phyloP scores from a whole-genome alignment of 495 filamentous ascomycete genomes.

The Neurospora tetrasperma region DNA sequence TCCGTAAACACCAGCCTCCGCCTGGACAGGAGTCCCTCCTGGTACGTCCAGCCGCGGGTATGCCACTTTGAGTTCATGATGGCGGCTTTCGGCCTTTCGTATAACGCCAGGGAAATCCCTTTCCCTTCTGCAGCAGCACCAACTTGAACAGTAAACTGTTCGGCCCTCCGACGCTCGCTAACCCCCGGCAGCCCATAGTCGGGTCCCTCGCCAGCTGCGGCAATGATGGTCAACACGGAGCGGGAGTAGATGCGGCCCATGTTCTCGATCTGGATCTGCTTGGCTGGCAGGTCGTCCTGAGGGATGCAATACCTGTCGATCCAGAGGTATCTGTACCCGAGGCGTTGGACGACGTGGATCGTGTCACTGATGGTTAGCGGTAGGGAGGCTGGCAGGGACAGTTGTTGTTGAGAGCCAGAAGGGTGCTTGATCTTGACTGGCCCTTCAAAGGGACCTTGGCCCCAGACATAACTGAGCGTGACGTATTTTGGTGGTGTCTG shows the following conservation, averaged over 20 bases:
- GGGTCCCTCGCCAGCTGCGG: conserved; percentile 16
- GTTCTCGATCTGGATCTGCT: conserved; percentile 15
- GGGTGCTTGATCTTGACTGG: neutral
- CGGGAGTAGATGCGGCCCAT: conserved; percentile 22
- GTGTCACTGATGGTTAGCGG: neutral
- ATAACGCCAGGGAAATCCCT: neutral
- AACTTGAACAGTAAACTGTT: neutral
- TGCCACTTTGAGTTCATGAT: conserved; percentile 21
- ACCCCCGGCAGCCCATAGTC: conserved; percentile 23
- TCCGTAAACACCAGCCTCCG: conserved; percentile 17
- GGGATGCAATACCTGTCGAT: conserved; percentile 20
- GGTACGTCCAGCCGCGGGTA: conserved; percentile 34
- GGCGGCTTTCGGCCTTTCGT: neutral
- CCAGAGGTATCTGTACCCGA: conserved; percentile 10
- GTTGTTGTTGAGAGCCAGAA: neutral
- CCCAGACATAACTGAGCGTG: neutral
- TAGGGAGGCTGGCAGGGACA: neutral
- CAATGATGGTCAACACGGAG: conserved; percentile 18
- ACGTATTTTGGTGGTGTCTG: neutral
- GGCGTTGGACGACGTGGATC: neutral
- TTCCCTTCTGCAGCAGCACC: neutral
- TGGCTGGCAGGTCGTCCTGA: conserved; percentile 8
- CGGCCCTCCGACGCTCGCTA: conserved; percentile 1
- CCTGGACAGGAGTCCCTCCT: conserved; percentile 28
- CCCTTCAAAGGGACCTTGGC: neutral